Conservation (phyloP, 371 early-diverging fungal genomes). For the Actinomucor elegans region DNA sequence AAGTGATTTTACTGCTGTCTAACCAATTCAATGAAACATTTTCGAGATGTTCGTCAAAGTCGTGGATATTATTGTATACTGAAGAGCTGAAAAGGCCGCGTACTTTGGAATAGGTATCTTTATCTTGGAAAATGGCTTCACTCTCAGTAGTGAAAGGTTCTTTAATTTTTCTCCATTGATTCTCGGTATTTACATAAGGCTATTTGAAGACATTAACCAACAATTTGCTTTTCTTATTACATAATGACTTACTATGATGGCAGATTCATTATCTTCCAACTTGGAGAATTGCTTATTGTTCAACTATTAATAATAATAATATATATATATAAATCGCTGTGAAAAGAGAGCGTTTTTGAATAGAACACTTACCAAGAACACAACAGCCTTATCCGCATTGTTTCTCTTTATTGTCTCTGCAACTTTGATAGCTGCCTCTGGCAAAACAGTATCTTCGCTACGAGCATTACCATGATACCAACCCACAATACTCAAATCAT, state of each 20-base stretch:
- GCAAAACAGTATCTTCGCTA: slow-evolving; percentile 40
- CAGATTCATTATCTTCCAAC: slow-evolving; percentile 19
- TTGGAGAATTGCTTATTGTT: slow-evolving; percentile 32
- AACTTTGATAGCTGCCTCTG: slow-evolving; percentile 51
- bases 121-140: slow-evolving; percentile 25
- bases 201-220: slow-evolving; percentile 9
- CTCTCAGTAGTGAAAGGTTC: slow-evolving; percentile 29
- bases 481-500: slow-evolving; percentile 55
- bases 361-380: slow-evolving; percentile 50
- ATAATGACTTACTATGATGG: slow-evolving; percentile 27
- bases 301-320: too few relatives aligned
- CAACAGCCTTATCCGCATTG: slow-evolving; percentile 31
- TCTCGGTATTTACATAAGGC: slow-evolving; percentile 46
- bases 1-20: slow-evolving; percentile 10
- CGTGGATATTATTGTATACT: slow-evolving; percentile 54
- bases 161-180: slow-evolving; percentile 51
- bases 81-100: slow-evolving; percentile 32
- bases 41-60: slow-evolving; percentile 80
- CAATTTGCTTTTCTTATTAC: too few relatives aligned
- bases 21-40: slow-evolving; percentile 72
- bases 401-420: slow-evolving; percentile 50
- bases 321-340: too few relatives aligned
- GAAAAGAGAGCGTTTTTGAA: too few relatives aligned
- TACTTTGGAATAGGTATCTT: slow-evolving; percentile 37
- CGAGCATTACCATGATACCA: slow-evolving; percentile 64